A percentile compares a stretch with the other conserved stretches of the same genome.
These are phyloP conservation scores for Quillaja saponaria DNA, from an alignment of 306 rosid genomes.

Conservation along the genomic window DNA sequence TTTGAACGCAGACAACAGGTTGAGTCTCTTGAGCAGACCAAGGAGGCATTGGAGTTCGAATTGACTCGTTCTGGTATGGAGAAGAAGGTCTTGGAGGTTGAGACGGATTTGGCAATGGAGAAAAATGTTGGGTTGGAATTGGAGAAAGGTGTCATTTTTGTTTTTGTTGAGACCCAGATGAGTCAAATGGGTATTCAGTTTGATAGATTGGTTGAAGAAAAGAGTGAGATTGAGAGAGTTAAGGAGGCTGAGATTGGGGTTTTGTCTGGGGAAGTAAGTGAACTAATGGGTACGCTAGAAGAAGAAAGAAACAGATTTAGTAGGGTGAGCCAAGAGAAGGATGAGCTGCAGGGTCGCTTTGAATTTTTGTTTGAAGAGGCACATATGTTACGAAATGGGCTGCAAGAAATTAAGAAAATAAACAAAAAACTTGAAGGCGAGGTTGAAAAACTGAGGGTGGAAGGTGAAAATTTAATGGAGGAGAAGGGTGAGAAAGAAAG, in stretches of 20 bases:
- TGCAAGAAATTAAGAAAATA: slow-evolving; percentile 34
- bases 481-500: slow-evolving; percentile 38
- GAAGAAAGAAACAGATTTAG: slow-evolving; percentile 34
- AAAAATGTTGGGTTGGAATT: slow-evolving; percentile 34
- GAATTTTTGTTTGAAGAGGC: slow-evolving; percentile 28
- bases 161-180: slow-evolving; percentile 41
- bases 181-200: slow-evolving; percentile 35
- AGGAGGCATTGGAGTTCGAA: slow-evolving; percentile 38
- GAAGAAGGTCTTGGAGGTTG: slow-evolving; percentile 31
- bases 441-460: slow-evolving; percentile 29
- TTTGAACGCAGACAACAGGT: slow-evolving; percentile 46
- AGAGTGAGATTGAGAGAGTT: slow-evolving; percentile 33
- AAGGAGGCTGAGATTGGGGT: slow-evolving; percentile 36
- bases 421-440: slow-evolving; percentile 33
- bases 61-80: slow-evolving; percentile 32
- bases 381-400: slow-evolving; percentile 36
- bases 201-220: slow-evolving; percentile 29
- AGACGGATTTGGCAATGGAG: slow-evolving; percentile 28
- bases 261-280: slow-evolving; percentile 32
- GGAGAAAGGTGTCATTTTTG: slow-evolving; percentile 39
- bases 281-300: slow-evolving; percentile 31
- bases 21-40: slow-evolving; percentile 34
- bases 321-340: slow-evolving; percentile 48
- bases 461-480: slow-evolving; percentile 29
- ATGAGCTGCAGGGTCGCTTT: slow-evolving; percentile 28